Conservation (phyloP, 2,329 filamentous ascomycete genomes). For the Chaetomium sp. region DNA sequence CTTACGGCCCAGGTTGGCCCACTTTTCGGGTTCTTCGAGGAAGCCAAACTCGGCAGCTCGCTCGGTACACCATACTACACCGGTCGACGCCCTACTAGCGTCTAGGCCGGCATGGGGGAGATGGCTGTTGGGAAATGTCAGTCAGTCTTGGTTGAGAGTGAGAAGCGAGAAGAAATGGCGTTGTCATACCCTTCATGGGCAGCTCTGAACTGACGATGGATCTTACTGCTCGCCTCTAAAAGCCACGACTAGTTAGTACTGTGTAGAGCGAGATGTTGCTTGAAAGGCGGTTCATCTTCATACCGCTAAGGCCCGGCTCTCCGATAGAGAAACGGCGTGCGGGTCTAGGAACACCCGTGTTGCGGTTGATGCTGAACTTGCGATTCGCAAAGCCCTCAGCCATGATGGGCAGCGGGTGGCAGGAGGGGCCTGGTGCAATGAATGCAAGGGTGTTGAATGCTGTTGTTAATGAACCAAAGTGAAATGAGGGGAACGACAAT, state of each 20-base stretch:
- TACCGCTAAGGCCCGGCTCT: conserved; percentile 60
- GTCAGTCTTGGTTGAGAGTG: neutral
- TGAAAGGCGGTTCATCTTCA: conserved; percentile 32
- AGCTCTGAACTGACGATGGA: conserved; percentile 85
- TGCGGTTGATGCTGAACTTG: conserved; percentile 69
- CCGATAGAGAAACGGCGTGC: conserved; percentile 60
- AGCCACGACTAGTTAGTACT: conserved; percentile 23
- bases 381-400: conserved; percentile 48
- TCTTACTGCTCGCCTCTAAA: conserved; percentile 76
- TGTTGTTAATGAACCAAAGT: neutral
- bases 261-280: neutral
- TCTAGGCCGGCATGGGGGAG: conserved; percentile 89
- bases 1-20: conserved; percentile 82
- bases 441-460: neutral
- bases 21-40: conserved; percentile 75
- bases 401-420: conserved; percentile 21
- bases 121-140: conserved; percentile 49
- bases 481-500: neutral
- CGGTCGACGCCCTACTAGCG: conserved; percentile 82
- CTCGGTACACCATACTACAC: conserved; percentile 91
- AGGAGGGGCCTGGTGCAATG: neutral
- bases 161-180: neutral
- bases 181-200: conserved; percentile 72
- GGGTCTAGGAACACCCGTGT: conserved; percentile 62
- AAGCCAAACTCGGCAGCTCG: conserved; percentile 88